Conservation (phyloP, 352 stramenopile species). For the Blastocystis sp. region DNA sequence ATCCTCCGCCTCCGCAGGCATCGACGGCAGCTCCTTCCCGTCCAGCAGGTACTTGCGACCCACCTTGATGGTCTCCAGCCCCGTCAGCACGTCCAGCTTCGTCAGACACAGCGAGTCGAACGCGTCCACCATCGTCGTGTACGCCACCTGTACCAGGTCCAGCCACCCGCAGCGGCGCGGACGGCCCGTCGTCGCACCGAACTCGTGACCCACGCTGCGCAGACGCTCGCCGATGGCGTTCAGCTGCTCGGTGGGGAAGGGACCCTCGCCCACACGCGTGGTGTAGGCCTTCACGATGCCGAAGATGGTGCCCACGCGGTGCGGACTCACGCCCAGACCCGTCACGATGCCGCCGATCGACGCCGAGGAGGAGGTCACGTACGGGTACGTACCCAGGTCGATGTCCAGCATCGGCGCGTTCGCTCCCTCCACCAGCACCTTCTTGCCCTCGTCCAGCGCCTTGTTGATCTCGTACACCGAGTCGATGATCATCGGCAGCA, state of each 20-base stretch:
- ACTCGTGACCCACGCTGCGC: slow-evolving; percentile 80
- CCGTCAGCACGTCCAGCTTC: slow-evolving; percentile 95
- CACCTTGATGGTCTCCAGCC: slow-evolving; percentile 75
- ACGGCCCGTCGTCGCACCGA: slow-evolving; percentile 85
- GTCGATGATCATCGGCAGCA: slow-evolving; percentile 80
- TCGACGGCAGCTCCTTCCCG: background rate
- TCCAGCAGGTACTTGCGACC: slow-evolving; percentile 50
- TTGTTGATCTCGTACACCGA: slow-evolving; percentile 90
- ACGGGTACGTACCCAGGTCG: slow-evolving; percentile 98
- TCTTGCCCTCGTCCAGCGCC: slow-evolving; percentile 83
- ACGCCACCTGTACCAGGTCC: slow-evolving; percentile 76
- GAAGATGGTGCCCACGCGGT: slow-evolving; percentile 77
- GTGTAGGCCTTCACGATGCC: slow-evolving; percentile 98
- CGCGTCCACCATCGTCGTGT: slow-evolving; percentile 81
- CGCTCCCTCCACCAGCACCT: slow-evolving; percentile 91
- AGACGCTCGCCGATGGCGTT: slow-evolving; percentile 77
- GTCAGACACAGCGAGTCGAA: slow-evolving; percentile 95
- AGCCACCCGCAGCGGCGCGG: slow-evolving; percentile 91
- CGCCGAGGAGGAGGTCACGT: slow-evolving; percentile 94
- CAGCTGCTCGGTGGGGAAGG: slow-evolving; percentile 92
- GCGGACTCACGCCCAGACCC: slow-evolving; percentile 59
- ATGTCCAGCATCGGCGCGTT: slow-evolving; percentile 99
- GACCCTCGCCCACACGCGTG: slow-evolving; percentile 91
- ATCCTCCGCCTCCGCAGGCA: slow-evolving; percentile 53
- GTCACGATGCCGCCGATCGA: slow-evolving; percentile 91